Evolutionary conservation across 208 protist genomes (phyloP).

Genomic region (Trypanosoma platydactyli): DNA sequence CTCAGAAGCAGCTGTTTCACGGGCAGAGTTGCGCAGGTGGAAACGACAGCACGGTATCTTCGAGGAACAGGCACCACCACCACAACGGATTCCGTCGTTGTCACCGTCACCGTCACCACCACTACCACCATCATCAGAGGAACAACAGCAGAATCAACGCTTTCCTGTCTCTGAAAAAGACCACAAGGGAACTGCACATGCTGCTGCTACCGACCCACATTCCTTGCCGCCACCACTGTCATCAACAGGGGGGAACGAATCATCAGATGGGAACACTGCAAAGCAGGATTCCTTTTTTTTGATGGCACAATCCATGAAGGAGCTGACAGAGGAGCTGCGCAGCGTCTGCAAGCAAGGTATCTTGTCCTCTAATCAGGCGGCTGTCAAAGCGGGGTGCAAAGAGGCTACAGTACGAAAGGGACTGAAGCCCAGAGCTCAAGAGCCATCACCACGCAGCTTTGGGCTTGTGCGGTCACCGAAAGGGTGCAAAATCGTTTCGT

Average conservation of each 20-base stretch:
- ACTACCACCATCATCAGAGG: neutral
- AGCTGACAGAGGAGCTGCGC: constrained; percentile 62
- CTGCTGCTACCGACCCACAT: neutral
- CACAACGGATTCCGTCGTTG: neutral
- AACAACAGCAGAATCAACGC: constrained; percentile 3
- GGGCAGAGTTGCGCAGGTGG: constrained; percentile 72
- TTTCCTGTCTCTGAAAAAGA: neutral
- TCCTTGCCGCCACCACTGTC: constrained; percentile 9
- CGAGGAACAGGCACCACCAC: constrained; percentile 9
- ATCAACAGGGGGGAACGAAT: neutral
- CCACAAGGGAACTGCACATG: neutral
- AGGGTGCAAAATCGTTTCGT: neutral
- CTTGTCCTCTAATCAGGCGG: constrained; percentile 1
- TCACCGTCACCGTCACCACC: too few relatives aligned
- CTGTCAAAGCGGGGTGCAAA: constrained; percentile 6
- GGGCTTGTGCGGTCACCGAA: constrained; percentile 21
- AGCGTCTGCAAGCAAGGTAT: constrained; percentile 18
- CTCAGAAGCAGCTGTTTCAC: constrained; percentile 73
- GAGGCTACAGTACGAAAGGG: neutral
- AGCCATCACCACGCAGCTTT: neutral
- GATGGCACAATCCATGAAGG: constrained; percentile 61
- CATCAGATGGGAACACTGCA: neutral
- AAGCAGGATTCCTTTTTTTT: constrained; percentile 43
- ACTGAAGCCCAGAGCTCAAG: neutral
- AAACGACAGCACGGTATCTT: constrained; percentile 20